A percentile compares a stretch with the other conserved stretches of the same genome.
Evolutionary conservation across 176 grass and related monocot species (phyloP).

Genomic region (Carex parvula): DNA sequence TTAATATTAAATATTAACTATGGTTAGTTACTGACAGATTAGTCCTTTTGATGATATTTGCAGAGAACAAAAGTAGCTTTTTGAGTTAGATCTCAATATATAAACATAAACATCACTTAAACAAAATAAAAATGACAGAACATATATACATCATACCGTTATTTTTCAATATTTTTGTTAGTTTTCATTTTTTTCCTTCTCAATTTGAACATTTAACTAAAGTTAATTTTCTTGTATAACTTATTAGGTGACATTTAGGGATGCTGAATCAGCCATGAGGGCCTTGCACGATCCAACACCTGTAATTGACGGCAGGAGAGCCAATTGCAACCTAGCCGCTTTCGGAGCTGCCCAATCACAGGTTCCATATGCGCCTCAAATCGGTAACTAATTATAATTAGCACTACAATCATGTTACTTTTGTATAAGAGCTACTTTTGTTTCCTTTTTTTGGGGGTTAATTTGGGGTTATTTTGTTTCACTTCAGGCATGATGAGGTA

Average conservation of each 20-base stretch:
- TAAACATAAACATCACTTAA: background rate
- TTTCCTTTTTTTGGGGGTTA: background rate
- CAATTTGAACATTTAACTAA: background rate
- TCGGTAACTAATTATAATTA: conserved; percentile 21
- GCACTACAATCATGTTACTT: background rate
- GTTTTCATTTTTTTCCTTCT: background rate
- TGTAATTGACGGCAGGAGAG: conserved; percentile 47
- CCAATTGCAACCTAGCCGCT: conserved; percentile 57
- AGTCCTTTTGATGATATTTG: conserved; percentile 5
- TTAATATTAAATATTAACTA: background rate
- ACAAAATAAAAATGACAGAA: background rate
- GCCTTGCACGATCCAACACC: conserved; percentile 57
- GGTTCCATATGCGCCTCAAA: conserved; percentile 2
- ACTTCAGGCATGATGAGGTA: conserved; percentile 33
- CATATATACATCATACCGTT: too few species aligned
- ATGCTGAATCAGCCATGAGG: conserved; percentile 32
- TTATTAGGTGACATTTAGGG: conserved; percentile 47
- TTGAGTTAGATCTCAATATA: background rate
- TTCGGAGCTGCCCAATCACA: conserved; percentile 30
- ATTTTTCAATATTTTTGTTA: too few species aligned
- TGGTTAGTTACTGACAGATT: conserved; percentile 8
- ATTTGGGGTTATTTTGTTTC: background rate
- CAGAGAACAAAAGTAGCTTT: background rate
- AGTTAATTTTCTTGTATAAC: background rate
- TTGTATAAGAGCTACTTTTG: background rate